Evolutionary conservation across 2,329 filamentous ascomycete genomes (phyloP), one percentile per base, ranked within the genome.

Genomic region (Paecilomyces sp.): DNA sequence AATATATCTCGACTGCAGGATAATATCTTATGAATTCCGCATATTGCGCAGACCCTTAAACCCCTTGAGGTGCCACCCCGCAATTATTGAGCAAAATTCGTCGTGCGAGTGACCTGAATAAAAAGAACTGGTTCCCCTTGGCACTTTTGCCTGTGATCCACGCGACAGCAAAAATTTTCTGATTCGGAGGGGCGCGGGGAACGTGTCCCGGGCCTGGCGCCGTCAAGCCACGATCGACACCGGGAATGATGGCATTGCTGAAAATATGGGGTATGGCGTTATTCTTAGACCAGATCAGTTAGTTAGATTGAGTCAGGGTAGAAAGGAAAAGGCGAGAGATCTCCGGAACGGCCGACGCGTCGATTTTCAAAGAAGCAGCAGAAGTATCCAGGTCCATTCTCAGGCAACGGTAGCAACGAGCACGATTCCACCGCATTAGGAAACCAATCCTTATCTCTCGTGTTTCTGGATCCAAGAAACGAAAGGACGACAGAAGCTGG

Each of bases 221-320:
- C 31, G 31, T 9, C n/a, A 47, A 28, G 41, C 41, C 41, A 47
- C 41, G 41, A 47, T 47, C 41, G n/a, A 56, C 41, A 31, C 31
- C 55, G 55, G 55, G 31, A 56, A 56, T 56, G 55, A 41, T 36
- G 18, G 55, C 15, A 56, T 41, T 41, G 31, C 41, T 56, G 28
- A 25, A 47, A 47, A 47, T 47, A 47, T 47, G 41, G 41, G 41
- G 41, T 47, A 47, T 47, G 36, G 36, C 36, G 36, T 41, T 41
- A 41, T 41, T 13, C 4, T 41, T 41, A 41, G 36, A 47, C 41
- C 18, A n/a, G 13, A 15, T n/a, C 8, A 9, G 41, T 47, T 47
- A 18, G 41, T 41, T 47, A 47, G 41, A 33, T 33, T 18, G 41
- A 47, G 41, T 47, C 41, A 18, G 15, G n/a, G 8, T 8, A 47